Evolutionary conservation across 1,284 basidiomycete genomes (phyloP).

Genomic region (Rhodofomes roseus): DNA sequence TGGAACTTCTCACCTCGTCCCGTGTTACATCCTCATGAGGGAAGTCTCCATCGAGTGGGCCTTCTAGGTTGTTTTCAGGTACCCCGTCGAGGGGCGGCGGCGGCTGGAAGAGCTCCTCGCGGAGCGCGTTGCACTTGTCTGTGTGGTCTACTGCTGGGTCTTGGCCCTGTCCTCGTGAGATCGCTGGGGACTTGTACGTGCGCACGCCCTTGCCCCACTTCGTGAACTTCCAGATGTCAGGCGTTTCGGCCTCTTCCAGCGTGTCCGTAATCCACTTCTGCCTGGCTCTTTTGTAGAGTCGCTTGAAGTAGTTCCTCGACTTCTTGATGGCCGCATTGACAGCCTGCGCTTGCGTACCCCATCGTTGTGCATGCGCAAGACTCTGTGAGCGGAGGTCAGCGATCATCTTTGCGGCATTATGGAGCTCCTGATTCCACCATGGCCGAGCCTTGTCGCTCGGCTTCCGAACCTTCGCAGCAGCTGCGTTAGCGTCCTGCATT

Average conservation of each 20-base stretch:
- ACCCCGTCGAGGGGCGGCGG: conserved; percentile 6
- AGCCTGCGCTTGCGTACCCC: conserved; percentile 1
- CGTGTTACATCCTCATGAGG: conserved; percentile 5
- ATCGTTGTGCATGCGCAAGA: conserved; percentile 8
- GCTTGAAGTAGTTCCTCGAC: conserved; percentile 4
- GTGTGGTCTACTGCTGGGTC: not conserved
- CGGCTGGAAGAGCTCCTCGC: conserved; percentile 16
- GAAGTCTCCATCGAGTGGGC: not conserved
- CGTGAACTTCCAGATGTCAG: conserved; percentile 3
- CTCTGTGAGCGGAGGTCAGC: conserved; percentile 3
- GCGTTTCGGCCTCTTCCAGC: not conserved
- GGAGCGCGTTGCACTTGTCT: conserved; percentile 6
- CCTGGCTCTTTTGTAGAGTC: conserved; percentile 3
- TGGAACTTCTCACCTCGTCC: conserved; percentile 10
- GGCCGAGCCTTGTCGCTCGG: conserved; percentile 3
- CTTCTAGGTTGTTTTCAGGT: conserved; percentile 2
- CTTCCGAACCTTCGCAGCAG: not conserved
- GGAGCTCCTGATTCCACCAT: conserved; percentile 4
- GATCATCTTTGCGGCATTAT: not conserved
- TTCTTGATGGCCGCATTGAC: not conserved
- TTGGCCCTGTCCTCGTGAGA: not conserved
- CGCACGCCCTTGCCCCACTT: conserved; percentile 3
- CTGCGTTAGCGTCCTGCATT: conserved; percentile 1
- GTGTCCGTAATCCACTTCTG: not conserved
- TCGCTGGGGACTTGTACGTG: conserved; percentile 4